phyloP scores from a whole-genome alignment of 2,329 filamentous ascomycete genomes.

The Cercospora brassicicola region DNA sequence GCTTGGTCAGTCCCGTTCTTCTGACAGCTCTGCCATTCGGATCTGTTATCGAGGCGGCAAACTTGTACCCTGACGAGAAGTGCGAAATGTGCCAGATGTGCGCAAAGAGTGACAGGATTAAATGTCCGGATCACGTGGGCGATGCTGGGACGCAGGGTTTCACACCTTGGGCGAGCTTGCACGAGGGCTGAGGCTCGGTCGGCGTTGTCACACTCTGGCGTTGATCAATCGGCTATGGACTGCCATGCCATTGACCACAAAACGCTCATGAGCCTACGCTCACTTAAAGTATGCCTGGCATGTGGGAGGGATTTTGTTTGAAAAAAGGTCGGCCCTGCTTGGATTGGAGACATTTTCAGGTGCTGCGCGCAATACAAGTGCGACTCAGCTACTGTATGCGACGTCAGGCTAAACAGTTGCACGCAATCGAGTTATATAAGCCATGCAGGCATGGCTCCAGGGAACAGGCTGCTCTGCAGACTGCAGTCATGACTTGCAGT shows the following conservation, averaged over 20 bases:
- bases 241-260: background rate
- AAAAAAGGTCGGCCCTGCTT: background rate
- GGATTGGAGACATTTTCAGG: background rate
- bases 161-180: background rate
- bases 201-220: background rate
- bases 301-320: background rate
- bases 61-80: slow-evolving; percentile 8
- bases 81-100: background rate
- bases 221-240: background rate
- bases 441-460: background rate
- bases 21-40: slow-evolving; percentile 20
- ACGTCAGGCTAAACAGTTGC: background rate
- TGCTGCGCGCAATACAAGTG: background rate
- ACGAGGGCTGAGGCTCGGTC: background rate
- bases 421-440: background rate
- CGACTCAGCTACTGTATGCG: background rate
- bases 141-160: slow-evolving; percentile 10
- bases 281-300: background rate
- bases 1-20: slow-evolving; percentile 11
- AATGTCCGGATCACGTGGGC: background rate
- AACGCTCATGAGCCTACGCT: background rate
- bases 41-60: slow-evolving; percentile 14
- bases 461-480: background rate
- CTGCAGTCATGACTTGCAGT: background rate
- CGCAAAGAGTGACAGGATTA: background rate